phyloP scores from a whole-genome alignment of 179 eudicot genomes.

The Carnegiea gigantea region DNA sequence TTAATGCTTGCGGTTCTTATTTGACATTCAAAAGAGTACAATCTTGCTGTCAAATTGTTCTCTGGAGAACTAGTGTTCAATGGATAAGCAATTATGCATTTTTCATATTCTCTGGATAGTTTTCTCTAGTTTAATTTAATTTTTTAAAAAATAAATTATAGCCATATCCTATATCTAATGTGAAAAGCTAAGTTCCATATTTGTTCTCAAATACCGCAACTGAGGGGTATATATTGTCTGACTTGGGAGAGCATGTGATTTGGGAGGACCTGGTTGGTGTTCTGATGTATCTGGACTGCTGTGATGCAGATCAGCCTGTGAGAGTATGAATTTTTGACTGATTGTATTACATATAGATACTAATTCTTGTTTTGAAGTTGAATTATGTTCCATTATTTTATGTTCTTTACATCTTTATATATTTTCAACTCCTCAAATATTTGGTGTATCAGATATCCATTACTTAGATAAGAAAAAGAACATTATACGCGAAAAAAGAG shows the following conservation, averaged over 20 bases:
- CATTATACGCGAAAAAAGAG: not conserved
- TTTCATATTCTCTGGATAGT: no score
- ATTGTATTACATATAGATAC: not conserved
- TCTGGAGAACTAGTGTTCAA: no score
- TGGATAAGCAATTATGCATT: no score
- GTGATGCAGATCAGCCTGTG: not conserved
- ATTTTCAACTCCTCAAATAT: not conserved
- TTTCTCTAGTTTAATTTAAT: no score
- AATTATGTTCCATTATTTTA: not conserved
- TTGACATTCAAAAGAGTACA: no score
- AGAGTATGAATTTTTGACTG: not conserved
- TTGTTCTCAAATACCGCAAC: not conserved
- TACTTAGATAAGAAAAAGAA: not conserved
- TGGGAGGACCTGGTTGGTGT: not conserved
- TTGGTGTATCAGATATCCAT: not conserved
- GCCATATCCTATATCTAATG: no score
- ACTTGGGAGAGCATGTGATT: not conserved
- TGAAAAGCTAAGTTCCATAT: not conserved
- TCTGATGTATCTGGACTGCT: not conserved
- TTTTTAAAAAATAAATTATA: no score
- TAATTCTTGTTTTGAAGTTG: not conserved
- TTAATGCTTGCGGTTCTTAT: no score
- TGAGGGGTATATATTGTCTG: not conserved
- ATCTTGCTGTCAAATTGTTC: no score
- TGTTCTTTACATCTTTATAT: not conserved